Evolutionary conservation across 768 basidiomycete species (phyloP).

Genomic region (Galerina marginata): DNA sequence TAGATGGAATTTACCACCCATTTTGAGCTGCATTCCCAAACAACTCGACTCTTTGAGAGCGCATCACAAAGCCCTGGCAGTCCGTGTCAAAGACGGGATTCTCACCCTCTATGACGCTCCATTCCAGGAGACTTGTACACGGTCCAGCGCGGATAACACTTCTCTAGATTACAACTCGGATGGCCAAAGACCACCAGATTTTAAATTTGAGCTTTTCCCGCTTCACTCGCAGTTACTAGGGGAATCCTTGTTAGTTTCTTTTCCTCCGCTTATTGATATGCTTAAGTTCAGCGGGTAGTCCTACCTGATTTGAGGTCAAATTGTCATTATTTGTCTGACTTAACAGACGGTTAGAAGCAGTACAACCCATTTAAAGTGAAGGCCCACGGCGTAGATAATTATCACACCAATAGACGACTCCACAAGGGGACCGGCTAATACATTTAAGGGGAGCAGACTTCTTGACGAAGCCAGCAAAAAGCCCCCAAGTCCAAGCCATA

Average conservation of each 20-base stretch:
- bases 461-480: conserved; percentile 35
- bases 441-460: conserved; percentile 49
- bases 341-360: conserved; percentile 33
- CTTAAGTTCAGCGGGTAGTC: conserved; percentile 88
- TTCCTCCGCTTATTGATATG: conserved; percentile 91
- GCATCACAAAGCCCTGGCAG: conserved; percentile 67
- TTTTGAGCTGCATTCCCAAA: conserved; percentile 87
- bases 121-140: conserved; percentile 82
- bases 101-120: conserved; percentile 81
- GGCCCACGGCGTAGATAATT: conserved; percentile 50
- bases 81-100: conserved; percentile 51
- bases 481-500: conserved; percentile 49
- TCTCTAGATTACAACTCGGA: conserved; percentile 85
- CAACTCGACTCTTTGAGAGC: conserved; percentile 83
- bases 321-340: conserved; percentile 38
- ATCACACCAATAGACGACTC: conserved; percentile 50
- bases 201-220: conserved; percentile 84
- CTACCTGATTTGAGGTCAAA: conserved; percentile 81
- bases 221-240: conserved; percentile 89
- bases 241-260: conserved; percentile 92
- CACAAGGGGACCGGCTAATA: conserved; percentile 43
- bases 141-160: conserved; percentile 72
- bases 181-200: conserved; percentile 68
- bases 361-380: conserved; percentile 14
- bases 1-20: conserved; percentile 86